Percentiles rank a stretch among this genome's conserved stretches.
phyloP scores from a whole-genome alignment of 192 early-diverging fungal species.

The Hyaloraphidium curvatum region DNA sequence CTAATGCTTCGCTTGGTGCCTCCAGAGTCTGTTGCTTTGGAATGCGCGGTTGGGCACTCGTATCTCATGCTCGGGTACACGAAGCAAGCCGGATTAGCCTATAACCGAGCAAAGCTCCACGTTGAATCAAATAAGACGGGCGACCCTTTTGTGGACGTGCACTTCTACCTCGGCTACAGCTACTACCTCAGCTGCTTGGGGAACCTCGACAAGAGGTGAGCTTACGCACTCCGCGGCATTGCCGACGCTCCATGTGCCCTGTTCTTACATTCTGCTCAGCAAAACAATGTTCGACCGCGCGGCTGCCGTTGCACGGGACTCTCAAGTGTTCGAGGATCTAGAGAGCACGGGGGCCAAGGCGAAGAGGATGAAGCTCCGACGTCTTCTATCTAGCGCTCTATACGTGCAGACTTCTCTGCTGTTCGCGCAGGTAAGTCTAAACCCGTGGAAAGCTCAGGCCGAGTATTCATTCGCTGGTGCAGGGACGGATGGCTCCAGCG shows the following conservation, averaged over 20 bases:
- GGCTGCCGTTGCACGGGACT: constrained; percentile 16
- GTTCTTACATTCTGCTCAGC: constrained; percentile 7
- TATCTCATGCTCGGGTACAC: constrained; percentile 53
- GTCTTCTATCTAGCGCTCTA: neutral
- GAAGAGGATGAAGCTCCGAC: neutral
- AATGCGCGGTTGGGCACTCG: constrained; percentile 24
- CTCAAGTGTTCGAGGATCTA: constrained; percentile 17
- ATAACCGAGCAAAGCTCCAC: constrained; percentile 24
- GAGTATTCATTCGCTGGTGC: too few relatives aligned
- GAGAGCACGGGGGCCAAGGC: constrained; percentile 16
- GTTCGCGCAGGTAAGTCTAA: neutral
- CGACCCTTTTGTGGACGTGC: constrained; percentile 12
- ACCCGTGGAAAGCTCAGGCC: neutral
- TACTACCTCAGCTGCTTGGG: constrained; percentile 38
- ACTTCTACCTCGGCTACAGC: constrained; percentile 32
- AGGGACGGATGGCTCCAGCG: too few relatives aligned
- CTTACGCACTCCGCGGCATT: neutral
- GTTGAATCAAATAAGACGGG: constrained; percentile 9
- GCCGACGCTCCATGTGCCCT: neutral
- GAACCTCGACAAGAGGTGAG: constrained; percentile 29
- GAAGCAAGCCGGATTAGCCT: constrained; percentile 40
- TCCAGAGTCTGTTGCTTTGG: constrained; percentile 25
- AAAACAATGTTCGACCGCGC: constrained; percentile 7
- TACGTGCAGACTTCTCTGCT: neutral
- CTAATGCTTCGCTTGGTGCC: constrained; percentile 1